Conservation (phyloP, 2,329 filamentous ascomycete species). For the Alternaria sp. region DNA sequence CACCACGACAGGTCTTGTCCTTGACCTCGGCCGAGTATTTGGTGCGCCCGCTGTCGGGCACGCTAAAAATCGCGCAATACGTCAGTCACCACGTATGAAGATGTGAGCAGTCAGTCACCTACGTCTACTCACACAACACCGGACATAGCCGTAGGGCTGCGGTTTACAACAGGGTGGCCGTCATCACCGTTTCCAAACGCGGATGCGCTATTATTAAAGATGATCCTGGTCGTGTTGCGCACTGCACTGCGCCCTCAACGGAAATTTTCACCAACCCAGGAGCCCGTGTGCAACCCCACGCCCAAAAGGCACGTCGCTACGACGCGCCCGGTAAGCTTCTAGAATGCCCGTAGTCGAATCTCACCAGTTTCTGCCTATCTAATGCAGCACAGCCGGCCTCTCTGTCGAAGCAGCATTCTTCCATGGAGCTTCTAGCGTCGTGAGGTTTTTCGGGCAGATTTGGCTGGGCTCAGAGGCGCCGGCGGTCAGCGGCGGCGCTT, state of each 20-base stretch:
- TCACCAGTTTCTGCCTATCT: conserved; percentile 11
- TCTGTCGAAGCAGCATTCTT: conserved; percentile 15
- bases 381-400: neutral
- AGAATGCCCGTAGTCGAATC: conserved; percentile 8
- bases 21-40: neutral
- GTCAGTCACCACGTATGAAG: conserved; percentile 2
- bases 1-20: neutral
- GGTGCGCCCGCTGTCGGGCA: conserved; percentile 5
- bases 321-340: conserved; percentile 7
- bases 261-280: conserved; percentile 6
- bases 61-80: conserved; percentile 2
- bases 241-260: conserved; percentile 4
- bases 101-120: neutral
- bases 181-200: neutral
- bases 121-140: neutral
- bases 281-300: conserved; percentile 2
- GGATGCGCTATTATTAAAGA: conserved; percentile 8
- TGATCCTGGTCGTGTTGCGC: conserved; percentile 2
- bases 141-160: conserved; percentile 8
- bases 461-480: neutral
- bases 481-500: conserved; percentile 10
- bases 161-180: conserved; percentile 1
- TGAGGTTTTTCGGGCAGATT: conserved; percentile 14
- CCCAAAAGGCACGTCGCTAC: neutral
- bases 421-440: conserved; percentile 16